Conservation (phyloP, 2,329 filamentous ascomycete species). For the Coniochaeta prunicola region DNA sequence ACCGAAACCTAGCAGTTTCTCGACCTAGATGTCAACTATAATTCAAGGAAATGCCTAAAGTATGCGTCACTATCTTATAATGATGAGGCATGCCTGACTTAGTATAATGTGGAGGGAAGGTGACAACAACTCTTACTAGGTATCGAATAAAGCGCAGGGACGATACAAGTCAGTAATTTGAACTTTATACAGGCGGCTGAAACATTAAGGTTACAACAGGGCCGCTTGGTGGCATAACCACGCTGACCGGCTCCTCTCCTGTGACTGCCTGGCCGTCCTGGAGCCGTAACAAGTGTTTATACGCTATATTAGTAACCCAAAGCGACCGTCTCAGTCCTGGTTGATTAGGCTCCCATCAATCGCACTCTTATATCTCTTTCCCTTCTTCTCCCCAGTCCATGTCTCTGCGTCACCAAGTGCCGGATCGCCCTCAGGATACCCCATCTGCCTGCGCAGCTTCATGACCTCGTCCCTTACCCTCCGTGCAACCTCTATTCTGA, state of each 20-base stretch:
- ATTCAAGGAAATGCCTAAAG: too few relatives aligned
- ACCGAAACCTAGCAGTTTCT: too few relatives aligned
- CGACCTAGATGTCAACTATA: too few relatives aligned
- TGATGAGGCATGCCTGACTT: too few relatives aligned
- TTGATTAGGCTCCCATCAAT: constrained; percentile 46
- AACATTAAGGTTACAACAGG: too few relatives aligned
- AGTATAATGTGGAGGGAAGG: too few relatives aligned
- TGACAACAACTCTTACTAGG: too few relatives aligned
- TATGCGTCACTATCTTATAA: too few relatives aligned
- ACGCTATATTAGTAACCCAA: neutral
- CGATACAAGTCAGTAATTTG: too few relatives aligned
- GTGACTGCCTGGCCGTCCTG: neutral
- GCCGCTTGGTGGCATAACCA: too few relatives aligned
- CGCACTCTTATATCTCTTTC: constrained; percentile 39
- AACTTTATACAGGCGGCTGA: too few relatives aligned
- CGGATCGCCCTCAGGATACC: constrained; percentile 73
- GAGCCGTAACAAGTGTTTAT: neutral
- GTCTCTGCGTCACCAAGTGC: constrained; percentile 73
- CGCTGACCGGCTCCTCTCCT: neutral
- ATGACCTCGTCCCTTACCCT: constrained; percentile 73
- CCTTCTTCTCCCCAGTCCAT: constrained; percentile 52
- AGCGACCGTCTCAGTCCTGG: constrained; percentile 13
- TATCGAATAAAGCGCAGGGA: too few relatives aligned
- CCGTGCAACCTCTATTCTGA: constrained; percentile 74
- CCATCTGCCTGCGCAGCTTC: constrained; percentile 64